Conservation (phyloP, 495 filamentous ascomycete species). For the Elaphomyces granulatus region DNA sequence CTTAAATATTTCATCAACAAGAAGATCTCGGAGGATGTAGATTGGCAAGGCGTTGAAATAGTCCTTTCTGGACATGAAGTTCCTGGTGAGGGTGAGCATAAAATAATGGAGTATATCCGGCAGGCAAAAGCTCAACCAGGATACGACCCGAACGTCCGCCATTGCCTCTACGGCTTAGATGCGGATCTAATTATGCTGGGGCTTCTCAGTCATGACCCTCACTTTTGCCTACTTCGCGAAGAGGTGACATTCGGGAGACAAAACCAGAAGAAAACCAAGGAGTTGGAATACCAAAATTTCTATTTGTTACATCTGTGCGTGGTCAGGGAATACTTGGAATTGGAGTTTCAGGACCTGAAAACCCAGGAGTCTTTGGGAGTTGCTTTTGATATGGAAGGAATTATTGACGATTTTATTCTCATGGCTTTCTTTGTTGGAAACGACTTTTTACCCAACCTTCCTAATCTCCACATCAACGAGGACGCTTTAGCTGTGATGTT, state of each 20-base stretch:
- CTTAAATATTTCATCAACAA: slow-evolving; percentile 98
- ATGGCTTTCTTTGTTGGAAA: slow-evolving; percentile 99
- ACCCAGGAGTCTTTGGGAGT: slow-evolving; percentile 59
- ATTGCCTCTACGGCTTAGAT: slow-evolving; percentile 95
- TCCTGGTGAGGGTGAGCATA: slow-evolving; percentile 98
- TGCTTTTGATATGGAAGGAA: slow-evolving; percentile 82
- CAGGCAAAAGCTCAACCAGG: slow-evolving; percentile 85
- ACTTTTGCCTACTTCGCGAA: slow-evolving; percentile 93
- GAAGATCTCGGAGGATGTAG: slow-evolving; percentile 90
- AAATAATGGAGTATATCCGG: slow-evolving; percentile 99
- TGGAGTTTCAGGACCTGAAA: slow-evolving; percentile 92
- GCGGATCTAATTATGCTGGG: slow-evolving; percentile 99
- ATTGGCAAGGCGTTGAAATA: slow-evolving; percentile 94
- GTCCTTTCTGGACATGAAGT: slow-evolving; percentile 97
- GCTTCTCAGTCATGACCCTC: slow-evolving; percentile 89
- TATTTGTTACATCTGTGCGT: slow-evolving; percentile 95
- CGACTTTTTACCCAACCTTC: slow-evolving; percentile 95
- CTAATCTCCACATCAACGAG: slow-evolving; percentile 96
- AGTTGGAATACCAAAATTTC: slow-evolving; percentile 98
- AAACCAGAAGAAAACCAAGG: slow-evolving; percentile 74
- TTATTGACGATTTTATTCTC: slow-evolving; percentile 98
- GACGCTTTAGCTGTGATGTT: slow-evolving; percentile 95
- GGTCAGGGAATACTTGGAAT: slow-evolving; percentile 88
- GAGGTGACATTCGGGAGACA: slow-evolving; percentile 94
- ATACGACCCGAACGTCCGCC: slow-evolving; percentile 90